phyloP scores from a whole-genome alignment of 805 yeast genomes.

The Starmerella geochares region DNA sequence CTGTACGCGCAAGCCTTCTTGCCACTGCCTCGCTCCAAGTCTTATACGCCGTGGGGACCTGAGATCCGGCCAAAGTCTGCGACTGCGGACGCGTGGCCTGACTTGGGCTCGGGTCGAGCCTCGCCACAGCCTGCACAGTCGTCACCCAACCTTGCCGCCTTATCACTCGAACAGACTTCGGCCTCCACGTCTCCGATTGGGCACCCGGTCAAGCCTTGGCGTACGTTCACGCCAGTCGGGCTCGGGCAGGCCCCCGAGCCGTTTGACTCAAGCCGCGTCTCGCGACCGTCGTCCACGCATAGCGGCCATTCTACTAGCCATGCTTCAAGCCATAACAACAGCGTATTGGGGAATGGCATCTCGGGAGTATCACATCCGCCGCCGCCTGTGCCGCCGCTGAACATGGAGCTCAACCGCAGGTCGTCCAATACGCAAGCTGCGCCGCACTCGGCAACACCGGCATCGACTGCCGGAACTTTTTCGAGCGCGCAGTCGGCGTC shows the following conservation, averaged over 20 bases:
- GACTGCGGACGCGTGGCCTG: slow-evolving; percentile 22
- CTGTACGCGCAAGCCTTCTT: slow-evolving; percentile 25
- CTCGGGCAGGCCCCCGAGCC: slow-evolving; percentile 22
- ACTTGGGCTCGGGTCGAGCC: slow-evolving; percentile 9
- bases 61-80: slow-evolving; percentile 21
- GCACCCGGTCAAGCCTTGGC: slow-evolving; percentile 18
- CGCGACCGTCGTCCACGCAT: background rate
- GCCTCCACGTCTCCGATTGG: slow-evolving; percentile 14
- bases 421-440: background rate
- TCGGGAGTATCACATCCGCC: background rate
- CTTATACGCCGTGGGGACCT: slow-evolving; percentile 21
- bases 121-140: slow-evolving; percentile 11
- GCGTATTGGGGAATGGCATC: background rate
- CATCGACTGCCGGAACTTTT: background rate
- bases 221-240: slow-evolving; percentile 18
- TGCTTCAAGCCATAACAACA: background rate
- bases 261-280: background rate
- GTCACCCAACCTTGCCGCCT: slow-evolving; percentile 10
- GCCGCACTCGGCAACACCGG: background rate
- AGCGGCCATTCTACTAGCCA: background rate
- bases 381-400: background rate
- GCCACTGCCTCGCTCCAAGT: slow-evolving; percentile 17
- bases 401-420: background rate
- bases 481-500: background rate
- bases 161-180: slow-evolving; percentile 1